Conservation (phyloP, 2,329 filamentous ascomycete species). For the Talaromyces sp. region DNA sequence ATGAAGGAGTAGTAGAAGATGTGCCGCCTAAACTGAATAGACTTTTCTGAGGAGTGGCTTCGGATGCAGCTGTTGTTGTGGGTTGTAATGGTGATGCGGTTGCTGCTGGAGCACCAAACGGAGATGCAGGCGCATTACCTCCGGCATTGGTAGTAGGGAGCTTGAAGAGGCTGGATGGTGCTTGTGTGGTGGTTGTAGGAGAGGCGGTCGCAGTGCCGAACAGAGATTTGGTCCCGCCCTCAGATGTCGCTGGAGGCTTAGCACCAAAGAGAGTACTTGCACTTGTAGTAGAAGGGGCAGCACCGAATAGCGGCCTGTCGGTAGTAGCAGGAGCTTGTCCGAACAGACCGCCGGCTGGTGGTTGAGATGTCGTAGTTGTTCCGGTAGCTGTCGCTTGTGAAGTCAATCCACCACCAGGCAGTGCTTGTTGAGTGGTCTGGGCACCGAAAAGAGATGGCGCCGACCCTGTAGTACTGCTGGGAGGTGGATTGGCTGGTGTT, state of each 20-base stretch:
- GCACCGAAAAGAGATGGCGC: slow-evolving; percentile 30
- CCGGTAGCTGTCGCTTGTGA: slow-evolving; percentile 26
- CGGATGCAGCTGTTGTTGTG: slow-evolving; percentile 30
- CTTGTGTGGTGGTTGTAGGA: slow-evolving; percentile 24
- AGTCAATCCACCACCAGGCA: slow-evolving; percentile 29
- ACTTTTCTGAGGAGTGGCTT: slow-evolving; percentile 36
- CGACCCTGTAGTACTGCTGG: slow-evolving; percentile 33
- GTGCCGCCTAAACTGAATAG: slow-evolving; percentile 33
- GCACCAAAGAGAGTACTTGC: slow-evolving; percentile 6
- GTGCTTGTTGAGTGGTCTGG: slow-evolving; percentile 29
- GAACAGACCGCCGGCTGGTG: slow-evolving; percentile 33
- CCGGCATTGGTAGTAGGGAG: slow-evolving; percentile 28
- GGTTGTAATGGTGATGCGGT: slow-evolving; percentile 24
- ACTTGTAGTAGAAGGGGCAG: slow-evolving; percentile 26
- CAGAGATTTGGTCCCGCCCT: slow-evolving; percentile 29
- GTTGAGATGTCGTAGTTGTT: slow-evolving; percentile 27
- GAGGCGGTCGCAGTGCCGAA: slow-evolving; percentile 27
- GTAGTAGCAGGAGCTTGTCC: slow-evolving; percentile 24
- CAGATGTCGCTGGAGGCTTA: slow-evolving; percentile 26
- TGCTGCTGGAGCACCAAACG: slow-evolving; percentile 15
- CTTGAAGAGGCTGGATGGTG: slow-evolving; percentile 32
- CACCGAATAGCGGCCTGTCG: slow-evolving; percentile 33
- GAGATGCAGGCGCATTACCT: slow-evolving; percentile 12
- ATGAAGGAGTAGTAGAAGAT: slow-evolving; percentile 33
- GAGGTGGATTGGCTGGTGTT: slow-evolving; percentile 50